phyloP scores from a whole-genome alignment of 2,329 filamentous ascomycete species.

The Grosmannia serpens region DNA sequence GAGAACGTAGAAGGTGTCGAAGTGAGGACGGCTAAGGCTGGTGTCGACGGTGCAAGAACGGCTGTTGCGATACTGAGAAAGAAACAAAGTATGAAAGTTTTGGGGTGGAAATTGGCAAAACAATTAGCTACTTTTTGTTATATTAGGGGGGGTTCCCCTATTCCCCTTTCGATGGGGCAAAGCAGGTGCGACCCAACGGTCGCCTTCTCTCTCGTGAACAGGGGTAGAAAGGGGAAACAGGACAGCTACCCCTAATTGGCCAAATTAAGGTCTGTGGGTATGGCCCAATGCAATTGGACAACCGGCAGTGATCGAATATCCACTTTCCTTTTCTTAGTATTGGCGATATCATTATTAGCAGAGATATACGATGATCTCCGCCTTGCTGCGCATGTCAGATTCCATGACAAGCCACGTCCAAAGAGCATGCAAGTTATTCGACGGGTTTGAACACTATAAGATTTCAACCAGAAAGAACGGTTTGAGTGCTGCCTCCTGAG shows the following conservation, averaged over 20 bases:
- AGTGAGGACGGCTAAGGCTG: neutral
- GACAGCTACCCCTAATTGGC: slow-evolving; percentile 6
- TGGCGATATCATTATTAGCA: no score
- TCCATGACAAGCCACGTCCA: no score
- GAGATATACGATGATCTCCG: no score
- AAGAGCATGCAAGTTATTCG: no score
- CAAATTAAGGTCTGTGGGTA: neutral
- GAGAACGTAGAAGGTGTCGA: slow-evolving; percentile 7
- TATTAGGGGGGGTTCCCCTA: slow-evolving; percentile 8
- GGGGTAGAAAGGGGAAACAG: slow-evolving; percentile 10
- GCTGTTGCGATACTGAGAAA: slow-evolving; percentile 10
- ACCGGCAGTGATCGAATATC: neutral
- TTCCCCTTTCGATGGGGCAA: neutral
- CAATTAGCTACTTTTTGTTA: slow-evolving; percentile 18
- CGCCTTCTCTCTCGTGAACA: slow-evolving; percentile 16
- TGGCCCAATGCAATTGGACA: neutral
- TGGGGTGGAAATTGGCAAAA: slow-evolving; percentile 2
- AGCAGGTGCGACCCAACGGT: slow-evolving; percentile 5
- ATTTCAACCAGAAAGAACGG: no score
- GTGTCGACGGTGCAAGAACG: neutral
- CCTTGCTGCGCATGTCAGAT: no score
- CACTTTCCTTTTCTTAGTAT: neutral
- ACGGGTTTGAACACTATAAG: no score
- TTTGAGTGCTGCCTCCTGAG: no score
- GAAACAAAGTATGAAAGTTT: slow-evolving; percentile 12